Percentiles rank a stretch among this genome's conserved stretches.
Conservation (phyloP, 768 basidiomycete species). For the Psilocybe azurescens region DNA sequence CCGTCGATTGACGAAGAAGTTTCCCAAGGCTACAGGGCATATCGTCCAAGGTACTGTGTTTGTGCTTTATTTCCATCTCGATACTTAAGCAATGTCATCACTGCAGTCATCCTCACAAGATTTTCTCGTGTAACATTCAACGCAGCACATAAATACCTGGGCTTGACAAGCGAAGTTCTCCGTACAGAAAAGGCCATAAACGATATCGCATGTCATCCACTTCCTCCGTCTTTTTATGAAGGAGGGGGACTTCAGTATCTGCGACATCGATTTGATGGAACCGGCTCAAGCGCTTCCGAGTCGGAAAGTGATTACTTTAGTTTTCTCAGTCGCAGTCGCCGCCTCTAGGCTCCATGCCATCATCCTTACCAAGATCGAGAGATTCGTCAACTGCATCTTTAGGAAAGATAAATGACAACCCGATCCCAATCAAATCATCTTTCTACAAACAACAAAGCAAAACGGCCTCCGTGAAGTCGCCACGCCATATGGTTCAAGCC, state of each 20-base stretch:
- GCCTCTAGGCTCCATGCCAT: constrained; percentile 26
- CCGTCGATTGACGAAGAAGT: constrained; percentile 90
- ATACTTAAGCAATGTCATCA: not conserved
- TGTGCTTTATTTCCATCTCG: constrained; percentile 15
- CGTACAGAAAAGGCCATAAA: constrained; percentile 98
- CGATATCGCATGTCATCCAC: constrained; percentile 93
- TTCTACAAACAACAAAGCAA: constrained; percentile 20
- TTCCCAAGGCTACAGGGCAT: constrained; percentile 95
- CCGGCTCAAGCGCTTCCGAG: constrained; percentile 50
- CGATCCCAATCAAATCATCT: constrained; percentile 24
- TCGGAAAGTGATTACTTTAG: constrained; percentile 65
- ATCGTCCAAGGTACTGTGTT: constrained; percentile 83
- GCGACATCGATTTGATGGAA: constrained; percentile 85
- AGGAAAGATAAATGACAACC: constrained; percentile 28
- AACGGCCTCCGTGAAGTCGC: constrained; percentile 22
- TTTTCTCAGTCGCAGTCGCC: constrained; percentile 32
- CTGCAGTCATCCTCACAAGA: constrained; percentile 86
- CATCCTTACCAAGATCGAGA: constrained; percentile 20
- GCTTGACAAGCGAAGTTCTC: constrained; percentile 92
- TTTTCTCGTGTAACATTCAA: constrained; percentile 98
- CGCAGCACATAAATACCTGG: constrained; percentile 96
- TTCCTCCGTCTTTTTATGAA: constrained; percentile 91
- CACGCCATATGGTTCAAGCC: constrained; percentile 71
- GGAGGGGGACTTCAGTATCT: constrained; percentile 89
- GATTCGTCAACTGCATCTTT: constrained; percentile 31